A percentile compares a stretch with the other conserved stretches of the same genome.
Evolutionary conservation across 805 yeast genomes (phyloP).

Genomic region (Candida maesae): DNA sequence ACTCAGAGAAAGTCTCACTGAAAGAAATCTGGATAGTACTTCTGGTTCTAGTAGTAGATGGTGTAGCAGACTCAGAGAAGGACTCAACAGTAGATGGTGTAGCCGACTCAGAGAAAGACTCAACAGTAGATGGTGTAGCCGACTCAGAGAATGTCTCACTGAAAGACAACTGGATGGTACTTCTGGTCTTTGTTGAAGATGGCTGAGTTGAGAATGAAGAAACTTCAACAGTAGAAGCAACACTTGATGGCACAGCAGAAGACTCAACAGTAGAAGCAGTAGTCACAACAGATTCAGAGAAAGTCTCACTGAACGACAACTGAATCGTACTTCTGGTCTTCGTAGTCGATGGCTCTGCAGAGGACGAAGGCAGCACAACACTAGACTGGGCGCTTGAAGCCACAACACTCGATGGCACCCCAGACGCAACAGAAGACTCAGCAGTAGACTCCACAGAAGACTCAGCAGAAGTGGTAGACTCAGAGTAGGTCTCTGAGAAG

Average conservation of each 20-base stretch:
- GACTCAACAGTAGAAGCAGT: not conserved
- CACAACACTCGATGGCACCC: too few relatives aligned
- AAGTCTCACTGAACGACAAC: not conserved
- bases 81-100: not conserved
- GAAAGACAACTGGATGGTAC: not conserved
- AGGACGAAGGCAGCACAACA: too few relatives aligned
- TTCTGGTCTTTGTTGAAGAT: not conserved
- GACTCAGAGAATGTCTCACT: not conserved
- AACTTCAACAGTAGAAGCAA: not conserved
- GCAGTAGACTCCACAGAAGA: not conserved
- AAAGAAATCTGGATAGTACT: not conserved
- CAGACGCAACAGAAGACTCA: too few relatives aligned
- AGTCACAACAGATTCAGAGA: not conserved
- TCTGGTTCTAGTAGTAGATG: not conserved
- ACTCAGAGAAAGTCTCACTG: not conserved
- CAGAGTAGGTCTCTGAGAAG: not conserved
- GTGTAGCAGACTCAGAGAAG: not conserved
- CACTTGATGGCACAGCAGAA: not conserved
- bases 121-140: not conserved
- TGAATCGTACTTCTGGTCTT: not conserved
- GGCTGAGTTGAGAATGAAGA: not conserved
- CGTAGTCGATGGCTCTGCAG: too few relatives aligned
- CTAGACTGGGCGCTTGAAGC: too few relatives aligned
- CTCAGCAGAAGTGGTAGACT: not conserved
- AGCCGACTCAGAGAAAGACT: not conserved